Evolutionary conservation across 257 asterid species (phyloP).

Genomic region (Rhazya stricta): DNA sequence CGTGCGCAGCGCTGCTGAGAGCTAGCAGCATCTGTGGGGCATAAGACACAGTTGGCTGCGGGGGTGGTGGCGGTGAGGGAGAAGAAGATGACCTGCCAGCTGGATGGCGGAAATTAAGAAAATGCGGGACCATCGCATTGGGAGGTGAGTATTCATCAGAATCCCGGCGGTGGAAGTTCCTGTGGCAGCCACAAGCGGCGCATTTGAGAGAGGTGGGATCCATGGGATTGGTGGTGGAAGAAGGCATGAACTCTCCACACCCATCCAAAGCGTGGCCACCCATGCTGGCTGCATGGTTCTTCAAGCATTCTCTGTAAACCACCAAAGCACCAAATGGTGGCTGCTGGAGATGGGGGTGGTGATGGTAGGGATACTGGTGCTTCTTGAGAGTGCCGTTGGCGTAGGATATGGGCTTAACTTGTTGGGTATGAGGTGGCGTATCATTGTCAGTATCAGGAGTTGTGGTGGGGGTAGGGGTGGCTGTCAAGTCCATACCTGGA

Average conservation of each 20-base stretch:
- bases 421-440: constrained; percentile 53
- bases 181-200: constrained; percentile 88
- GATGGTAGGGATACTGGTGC: constrained; percentile 22
- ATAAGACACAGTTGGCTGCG: constrained; percentile 2
- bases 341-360: neutral
- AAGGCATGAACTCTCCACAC: constrained; percentile 70
- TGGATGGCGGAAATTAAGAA: constrained; percentile 56
- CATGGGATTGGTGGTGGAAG: constrained; percentile 25
- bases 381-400: constrained; percentile 31
- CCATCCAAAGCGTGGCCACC: constrained; percentile 85
- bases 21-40: constrained; percentile 22
- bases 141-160: constrained; percentile 6
- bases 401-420: constrained; percentile 31
- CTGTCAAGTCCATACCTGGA: constrained; percentile 37
- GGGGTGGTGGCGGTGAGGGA: constrained; percentile 34
- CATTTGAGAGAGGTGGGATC: constrained; percentile 49
- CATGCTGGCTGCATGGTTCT: constrained; percentile 63
- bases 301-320: constrained; percentile 52
- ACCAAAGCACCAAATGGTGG: constrained; percentile 17
- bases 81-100: constrained; percentile 37
- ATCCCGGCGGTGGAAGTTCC: constrained; percentile 80
- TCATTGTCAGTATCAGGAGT: constrained; percentile 46
- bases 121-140: constrained; percentile 45
- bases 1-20: constrained; percentile 34
- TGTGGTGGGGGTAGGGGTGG: constrained; percentile 32